Conservation (phyloP, 2,329 filamentous ascomycete genomes). For the Chaetothyriales sp. region DNA sequence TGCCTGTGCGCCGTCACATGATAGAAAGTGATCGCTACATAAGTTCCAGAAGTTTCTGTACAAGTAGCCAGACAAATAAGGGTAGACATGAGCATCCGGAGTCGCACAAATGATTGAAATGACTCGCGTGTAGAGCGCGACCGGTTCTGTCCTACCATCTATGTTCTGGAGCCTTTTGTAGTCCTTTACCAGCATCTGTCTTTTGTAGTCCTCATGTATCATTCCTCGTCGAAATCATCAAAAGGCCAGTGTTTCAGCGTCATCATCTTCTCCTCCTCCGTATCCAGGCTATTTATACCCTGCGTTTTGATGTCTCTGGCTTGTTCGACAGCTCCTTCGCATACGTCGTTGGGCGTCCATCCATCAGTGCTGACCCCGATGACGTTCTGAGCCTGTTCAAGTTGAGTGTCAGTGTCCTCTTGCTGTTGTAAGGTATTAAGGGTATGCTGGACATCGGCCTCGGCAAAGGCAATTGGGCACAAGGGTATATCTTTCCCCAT, state of each 20-base stretch:
- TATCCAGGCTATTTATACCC: slow-evolving; percentile 10
- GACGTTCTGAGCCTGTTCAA: slow-evolving; percentile 12
- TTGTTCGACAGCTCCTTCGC: slow-evolving; percentile 11
- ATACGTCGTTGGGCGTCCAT: slow-evolving; percentile 18
- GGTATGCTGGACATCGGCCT: slow-evolving; percentile 5
- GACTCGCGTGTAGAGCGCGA: too few relatives aligned
- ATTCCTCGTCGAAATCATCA: too few relatives aligned
- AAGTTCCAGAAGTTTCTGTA: too few relatives aligned
- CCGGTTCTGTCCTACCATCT: too few relatives aligned
- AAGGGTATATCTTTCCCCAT: not conserved
- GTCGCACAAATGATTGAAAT: too few relatives aligned
- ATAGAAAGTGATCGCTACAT: too few relatives aligned
- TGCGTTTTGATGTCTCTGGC: slow-evolving; percentile 12
- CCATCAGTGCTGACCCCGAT: slow-evolving; percentile 17
- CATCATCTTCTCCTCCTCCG: slow-evolving; percentile 11
- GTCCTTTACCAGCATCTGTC: too few relatives aligned
- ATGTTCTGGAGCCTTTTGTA: too few relatives aligned
- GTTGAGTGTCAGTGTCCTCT: slow-evolving; percentile 16
- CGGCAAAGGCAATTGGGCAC: slow-evolving; percentile 14
- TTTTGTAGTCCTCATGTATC: too few relatives aligned
- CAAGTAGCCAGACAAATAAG: too few relatives aligned
- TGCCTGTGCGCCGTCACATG: too few relatives aligned
- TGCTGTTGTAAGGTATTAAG: slow-evolving; percentile 11
- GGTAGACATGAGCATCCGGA: too few relatives aligned
- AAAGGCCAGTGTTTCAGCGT: slow-evolving; percentile 13